Conservation (phyloP, 2,329 filamentous ascomycete genomes). For the Whalleya microplaca region DNA sequence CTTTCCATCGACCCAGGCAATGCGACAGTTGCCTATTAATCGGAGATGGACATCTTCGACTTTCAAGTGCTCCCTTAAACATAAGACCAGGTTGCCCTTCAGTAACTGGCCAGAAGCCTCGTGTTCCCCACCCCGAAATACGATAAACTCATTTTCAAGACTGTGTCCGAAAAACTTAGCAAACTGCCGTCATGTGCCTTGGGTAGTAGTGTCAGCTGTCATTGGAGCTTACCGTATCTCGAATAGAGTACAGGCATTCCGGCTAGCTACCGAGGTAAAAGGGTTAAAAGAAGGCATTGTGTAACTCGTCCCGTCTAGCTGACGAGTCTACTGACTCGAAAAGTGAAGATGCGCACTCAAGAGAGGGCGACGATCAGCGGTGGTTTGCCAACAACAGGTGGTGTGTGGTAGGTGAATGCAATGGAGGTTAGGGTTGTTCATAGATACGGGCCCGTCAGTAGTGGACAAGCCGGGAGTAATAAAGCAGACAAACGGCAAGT, state of each 20-base stretch:
- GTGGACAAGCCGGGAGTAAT: slow-evolving; percentile 18
- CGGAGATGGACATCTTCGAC: slow-evolving; percentile 76
- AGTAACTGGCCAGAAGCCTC: slow-evolving; percentile 77
- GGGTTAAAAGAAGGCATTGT: slow-evolving; percentile 62
- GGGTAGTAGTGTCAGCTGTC: slow-evolving; percentile 5
- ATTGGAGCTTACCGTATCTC: slow-evolving; percentile 60
- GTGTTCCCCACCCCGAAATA: slow-evolving; percentile 74
- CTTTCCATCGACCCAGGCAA: slow-evolving; percentile 60
- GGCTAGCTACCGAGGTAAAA: slow-evolving; percentile 56
- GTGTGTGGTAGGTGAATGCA: slow-evolving; percentile 16
- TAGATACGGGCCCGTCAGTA: slow-evolving; percentile 2
- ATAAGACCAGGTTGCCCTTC: slow-evolving; percentile 75
- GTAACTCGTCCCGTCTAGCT: neutral
- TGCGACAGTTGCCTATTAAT: slow-evolving; percentile 69
- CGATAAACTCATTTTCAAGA: slow-evolving; percentile 77
- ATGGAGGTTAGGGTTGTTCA: slow-evolving; percentile 21
- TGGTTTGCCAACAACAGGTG: slow-evolving; percentile 12
- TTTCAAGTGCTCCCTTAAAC: slow-evolving; percentile 68
- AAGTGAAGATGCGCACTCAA: slow-evolving; percentile 15
- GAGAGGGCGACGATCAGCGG: slow-evolving; percentile 13
- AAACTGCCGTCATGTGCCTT: slow-evolving; percentile 7
- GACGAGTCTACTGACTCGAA: slow-evolving; percentile 12
- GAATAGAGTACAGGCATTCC: slow-evolving; percentile 57
- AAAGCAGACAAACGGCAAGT: slow-evolving; percentile 4
- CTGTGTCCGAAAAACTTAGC: slow-evolving; percentile 46